Conservation (phyloP, 2,329 filamentous ascomycete genomes). For the Allantophomopsis cytisporea region DNA sequence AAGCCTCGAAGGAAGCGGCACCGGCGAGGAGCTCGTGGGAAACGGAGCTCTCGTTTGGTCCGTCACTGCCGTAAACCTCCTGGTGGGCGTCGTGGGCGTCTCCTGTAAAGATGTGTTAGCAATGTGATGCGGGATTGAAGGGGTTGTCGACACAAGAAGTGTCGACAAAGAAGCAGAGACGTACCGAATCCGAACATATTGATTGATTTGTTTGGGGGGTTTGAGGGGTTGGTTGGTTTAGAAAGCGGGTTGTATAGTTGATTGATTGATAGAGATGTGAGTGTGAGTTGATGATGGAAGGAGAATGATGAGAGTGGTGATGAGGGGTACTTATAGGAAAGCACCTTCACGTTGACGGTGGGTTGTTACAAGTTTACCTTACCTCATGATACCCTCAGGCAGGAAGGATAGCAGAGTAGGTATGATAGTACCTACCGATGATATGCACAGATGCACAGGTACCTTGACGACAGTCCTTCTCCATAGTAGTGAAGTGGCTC, state of each 20-base stretch:
- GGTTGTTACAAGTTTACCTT: too few species aligned
- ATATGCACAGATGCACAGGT: too few species aligned
- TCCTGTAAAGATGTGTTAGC: constrained; percentile 16
- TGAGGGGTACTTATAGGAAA: background rate
- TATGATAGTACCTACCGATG: too few species aligned
- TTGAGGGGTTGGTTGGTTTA: constrained; percentile 1
- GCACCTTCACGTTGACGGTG: background rate
- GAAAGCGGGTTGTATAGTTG: background rate
- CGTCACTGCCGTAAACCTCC: constrained; percentile 22
- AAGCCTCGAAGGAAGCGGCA: constrained; percentile 64
- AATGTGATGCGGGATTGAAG: background rate
- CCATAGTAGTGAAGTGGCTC: too few species aligned
- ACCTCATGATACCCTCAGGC: too few species aligned
- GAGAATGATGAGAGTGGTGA: background rate
- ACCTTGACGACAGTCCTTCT: too few species aligned
- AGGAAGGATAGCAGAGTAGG: too few species aligned
- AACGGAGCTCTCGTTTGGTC: constrained; percentile 41
- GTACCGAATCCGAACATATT: constrained; percentile 17
- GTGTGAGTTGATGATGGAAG: background rate
- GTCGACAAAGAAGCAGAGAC: background rate
- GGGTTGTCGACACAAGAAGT: background rate
- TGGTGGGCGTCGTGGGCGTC: constrained; percentile 28
- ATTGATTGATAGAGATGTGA: background rate
- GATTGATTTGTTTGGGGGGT: constrained; percentile 5
- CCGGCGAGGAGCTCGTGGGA: constrained; percentile 65